Evolutionary conservation across 1,284 basidiomycete genomes (phyloP), one percentile per base, ranked within the genome.

Genomic region (Exsudoporus floridanus): DNA sequence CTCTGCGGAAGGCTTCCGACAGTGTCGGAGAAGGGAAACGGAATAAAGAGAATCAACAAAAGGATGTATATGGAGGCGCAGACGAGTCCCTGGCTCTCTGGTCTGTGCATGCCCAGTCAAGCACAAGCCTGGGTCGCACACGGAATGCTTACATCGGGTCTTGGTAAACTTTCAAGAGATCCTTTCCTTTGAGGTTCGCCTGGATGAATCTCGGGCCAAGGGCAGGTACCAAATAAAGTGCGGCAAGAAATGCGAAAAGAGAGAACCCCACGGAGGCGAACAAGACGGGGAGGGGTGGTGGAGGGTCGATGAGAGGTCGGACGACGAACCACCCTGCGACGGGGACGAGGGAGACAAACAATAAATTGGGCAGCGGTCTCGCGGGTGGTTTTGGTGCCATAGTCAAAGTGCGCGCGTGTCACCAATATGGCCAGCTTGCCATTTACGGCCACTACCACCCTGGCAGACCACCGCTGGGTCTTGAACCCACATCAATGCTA

Each of bases 51-150:
- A 57, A 92, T 90, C 61, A 98, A 76, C 35, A 88, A 71, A 14
- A 92, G 79, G 55, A 98, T 89, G 70, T 98, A 98, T 50, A 95
- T 80, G 1, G 88, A 83, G 1, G 95, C 94, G 60, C 90, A 90
- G 40, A 97, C 88, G 38, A 98, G 82, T 2, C 97, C 96, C 55
- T 91, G 81, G 57, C 91, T 92, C 74, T 99, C 97, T 33, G 97
- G 95, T 63, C 95, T 98, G 63, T 35, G 31, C 21, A 49, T 5
- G 27, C 36, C 57, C 43, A 57, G 57, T 21, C 16, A 44, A 36
- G 38, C 30, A 40, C 21, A 8, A 5, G 4, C 18, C 4, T 7
- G 36, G 33, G n/a, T 35, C 16, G 4, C 6, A 35, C 10, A 1
- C 19, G 30, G n/a, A 31, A 43, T 14, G 79, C 88, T 66, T 60